These are phyloP conservation scores for Russula sp. DNA, from an alignment of 768 basidiomycete species.

Conservation along the genomic window DNA sequence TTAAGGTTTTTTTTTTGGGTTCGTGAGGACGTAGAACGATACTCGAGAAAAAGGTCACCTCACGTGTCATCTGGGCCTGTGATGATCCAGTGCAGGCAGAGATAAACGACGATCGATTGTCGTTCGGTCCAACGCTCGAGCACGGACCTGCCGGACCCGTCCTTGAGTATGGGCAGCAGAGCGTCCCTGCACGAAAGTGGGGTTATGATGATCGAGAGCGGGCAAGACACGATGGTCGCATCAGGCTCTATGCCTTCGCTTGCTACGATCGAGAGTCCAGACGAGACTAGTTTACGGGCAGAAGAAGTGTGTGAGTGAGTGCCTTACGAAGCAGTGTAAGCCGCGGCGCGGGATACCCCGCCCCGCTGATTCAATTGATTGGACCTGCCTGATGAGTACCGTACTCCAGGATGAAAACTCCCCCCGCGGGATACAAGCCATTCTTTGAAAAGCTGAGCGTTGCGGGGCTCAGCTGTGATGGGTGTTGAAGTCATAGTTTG, in stretches of 20 bases:
- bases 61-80: constrained; percentile 32
- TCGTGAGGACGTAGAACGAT: too few relatives aligned
- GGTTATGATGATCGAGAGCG: constrained; percentile 59
- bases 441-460: constrained; percentile 31
- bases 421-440: constrained; percentile 50
- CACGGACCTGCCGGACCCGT: not conserved
- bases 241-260: constrained; percentile 41
- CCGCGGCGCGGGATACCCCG: too few relatives aligned
- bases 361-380: too few relatives aligned
- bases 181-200: constrained; percentile 39
- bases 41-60: constrained; percentile 9
- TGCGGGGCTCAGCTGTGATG: constrained; percentile 17
- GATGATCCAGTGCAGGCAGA: constrained; percentile 54
- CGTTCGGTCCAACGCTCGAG: constrained; percentile 48
- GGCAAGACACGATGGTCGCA: constrained; percentile 54
- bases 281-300: constrained; percentile 15
- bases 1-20: not conserved
- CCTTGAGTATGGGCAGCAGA: constrained; percentile 35
- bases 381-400: constrained; percentile 41
- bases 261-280: constrained; percentile 48
- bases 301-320: too few relatives aligned
- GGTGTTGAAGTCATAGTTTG: not conserved
- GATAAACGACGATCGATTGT: constrained; percentile 61
- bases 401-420: constrained; percentile 40
- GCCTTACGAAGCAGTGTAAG: too few relatives aligned